These are phyloP conservation scores for Cyclotella cryptica DNA, from an alignment of 108 stramenopile species.

Conservation along the genomic window DNA sequence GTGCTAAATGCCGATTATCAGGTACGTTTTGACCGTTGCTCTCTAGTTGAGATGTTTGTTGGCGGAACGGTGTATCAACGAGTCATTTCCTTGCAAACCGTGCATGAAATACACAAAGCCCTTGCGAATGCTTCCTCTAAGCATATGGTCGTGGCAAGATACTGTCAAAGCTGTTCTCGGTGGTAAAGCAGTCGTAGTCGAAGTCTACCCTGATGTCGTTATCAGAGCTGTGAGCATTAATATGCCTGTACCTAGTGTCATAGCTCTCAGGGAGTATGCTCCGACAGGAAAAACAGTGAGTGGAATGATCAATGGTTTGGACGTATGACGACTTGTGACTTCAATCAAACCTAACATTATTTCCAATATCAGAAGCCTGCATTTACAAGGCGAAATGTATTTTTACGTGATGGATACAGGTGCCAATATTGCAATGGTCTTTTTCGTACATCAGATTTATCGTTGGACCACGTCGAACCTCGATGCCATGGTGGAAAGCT, in stretches of 20 bases:
- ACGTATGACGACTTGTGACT: neutral
- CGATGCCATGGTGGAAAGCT: constrained; percentile 74
- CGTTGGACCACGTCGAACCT: constrained; percentile 84
- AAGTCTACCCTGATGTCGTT: constrained; percentile 77
- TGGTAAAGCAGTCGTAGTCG: constrained; percentile 87
- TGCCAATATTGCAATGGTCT: constrained; percentile 83
- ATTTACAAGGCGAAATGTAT: constrained; percentile 88
- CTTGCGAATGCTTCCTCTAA: constrained; percentile 74
- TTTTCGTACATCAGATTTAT: constrained; percentile 77
- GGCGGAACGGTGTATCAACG: neutral
- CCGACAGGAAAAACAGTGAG: constrained; percentile 48
- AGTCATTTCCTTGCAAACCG: neutral
- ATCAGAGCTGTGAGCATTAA: constrained; percentile 79
- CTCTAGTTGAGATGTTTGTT: neutral
- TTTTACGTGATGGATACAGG: constrained; percentile 83
- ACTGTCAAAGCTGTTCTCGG: constrained; percentile 84
- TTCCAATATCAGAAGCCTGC: constrained; percentile 53
- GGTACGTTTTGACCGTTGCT: constrained; percentile 30
- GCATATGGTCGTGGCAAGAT: constrained; percentile 87
- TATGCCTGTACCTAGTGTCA: constrained; percentile 78
- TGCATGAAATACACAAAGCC: constrained; percentile 29
- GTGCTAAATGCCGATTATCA: constrained; percentile 90
- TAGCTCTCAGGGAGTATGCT: constrained; percentile 84
- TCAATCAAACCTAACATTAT: neutral
- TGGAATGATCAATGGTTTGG: neutral